Evolutionary conservation across 2,329 filamentous ascomycete species (phyloP).

Genomic region (Claviceps fusiformis): DNA sequence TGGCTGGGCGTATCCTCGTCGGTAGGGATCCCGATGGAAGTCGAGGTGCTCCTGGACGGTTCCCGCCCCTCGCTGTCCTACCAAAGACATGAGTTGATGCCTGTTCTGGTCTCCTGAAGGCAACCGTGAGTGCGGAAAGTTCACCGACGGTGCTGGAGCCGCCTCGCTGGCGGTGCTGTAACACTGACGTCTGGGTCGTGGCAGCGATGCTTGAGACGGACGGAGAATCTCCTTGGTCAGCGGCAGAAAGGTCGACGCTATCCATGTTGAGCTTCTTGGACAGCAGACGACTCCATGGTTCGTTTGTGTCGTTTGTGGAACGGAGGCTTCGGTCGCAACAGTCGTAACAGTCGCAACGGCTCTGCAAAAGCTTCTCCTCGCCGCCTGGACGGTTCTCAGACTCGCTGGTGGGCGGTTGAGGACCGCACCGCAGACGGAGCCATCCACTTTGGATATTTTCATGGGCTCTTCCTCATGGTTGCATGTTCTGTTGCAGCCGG

Average conservation of each 20-base stretch:
- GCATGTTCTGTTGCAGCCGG: slow-evolving; percentile 4
- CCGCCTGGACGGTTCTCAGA: slow-evolving; percentile 10
- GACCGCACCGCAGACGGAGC: slow-evolving; percentile 45
- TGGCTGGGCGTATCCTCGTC: slow-evolving; percentile 37
- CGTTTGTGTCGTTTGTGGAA: slow-evolving; percentile 3
- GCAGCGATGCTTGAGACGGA: not conserved
- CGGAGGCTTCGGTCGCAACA: slow-evolving; percentile 8
- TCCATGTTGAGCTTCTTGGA: slow-evolving; percentile 23
- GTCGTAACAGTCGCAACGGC: slow-evolving; percentile 6
- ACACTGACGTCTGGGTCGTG: slow-evolving; percentile 7
- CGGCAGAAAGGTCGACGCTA: slow-evolving; percentile 27
- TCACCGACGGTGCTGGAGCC: slow-evolving; percentile 7
- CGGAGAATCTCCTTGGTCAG: slow-evolving; percentile 13
- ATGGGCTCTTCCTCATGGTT: slow-evolving; percentile 43
- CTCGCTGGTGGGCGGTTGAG: slow-evolving; percentile 28
- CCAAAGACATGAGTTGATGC: slow-evolving; percentile 37
- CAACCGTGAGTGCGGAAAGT: slow-evolving; percentile 1
- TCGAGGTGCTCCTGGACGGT: slow-evolving; percentile 40
- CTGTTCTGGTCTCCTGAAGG: slow-evolving; percentile 12
- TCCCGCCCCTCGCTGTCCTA: slow-evolving; percentile 34
- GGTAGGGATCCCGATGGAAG: slow-evolving; percentile 38
- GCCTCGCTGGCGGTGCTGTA: slow-evolving; percentile 16
- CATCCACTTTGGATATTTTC: slow-evolving; percentile 46
- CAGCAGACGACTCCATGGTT: slow-evolving; percentile 13
- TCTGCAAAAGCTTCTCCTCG: slow-evolving; percentile 15